Conservation (phyloP, 176 grass and related monocot species). For the Cymbopogon citratus region DNA sequence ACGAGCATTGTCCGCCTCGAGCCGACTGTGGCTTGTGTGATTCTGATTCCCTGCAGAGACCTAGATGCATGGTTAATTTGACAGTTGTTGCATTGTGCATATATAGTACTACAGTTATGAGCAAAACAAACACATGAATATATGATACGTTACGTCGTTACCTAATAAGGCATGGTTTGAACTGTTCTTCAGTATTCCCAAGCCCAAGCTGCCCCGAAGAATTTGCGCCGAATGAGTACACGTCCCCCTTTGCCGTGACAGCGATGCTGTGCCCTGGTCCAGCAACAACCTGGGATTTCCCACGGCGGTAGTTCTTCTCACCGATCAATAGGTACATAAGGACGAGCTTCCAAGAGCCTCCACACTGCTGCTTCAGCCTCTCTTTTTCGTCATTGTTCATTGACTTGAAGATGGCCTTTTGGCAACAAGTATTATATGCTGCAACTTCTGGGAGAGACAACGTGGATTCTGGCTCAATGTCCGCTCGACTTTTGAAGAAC, state of each 20-base stretch:
- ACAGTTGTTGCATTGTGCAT: not conserved
- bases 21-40: constrained; percentile 55
- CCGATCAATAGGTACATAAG: constrained; percentile 57
- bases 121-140: not conserved
- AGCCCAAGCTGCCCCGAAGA: constrained; percentile 55
- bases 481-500: constrained; percentile 48
- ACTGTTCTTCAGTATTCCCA: constrained; percentile 43
- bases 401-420: constrained; percentile 35
- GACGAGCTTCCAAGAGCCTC: constrained; percentile 69
- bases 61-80: constrained; percentile 4
- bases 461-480: constrained; percentile 35
- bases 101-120: not conserved
- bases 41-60: constrained; percentile 62
- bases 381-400: constrained; percentile 40
- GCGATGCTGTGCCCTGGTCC: constrained; percentile 51
- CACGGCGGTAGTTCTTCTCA: constrained; percentile 52
- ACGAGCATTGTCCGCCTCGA: constrained; percentile 58
- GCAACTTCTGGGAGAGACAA: constrained; percentile 51
- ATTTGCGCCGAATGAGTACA: constrained; percentile 58
- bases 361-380: constrained; percentile 40
- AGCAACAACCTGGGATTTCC: constrained; percentile 46
- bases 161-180: constrained; percentile 56
- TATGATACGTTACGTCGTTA: constrained; percentile 22
- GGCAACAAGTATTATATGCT: constrained; percentile 47
- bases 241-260: constrained; percentile 40